Evolutionary conservation across 83 land plant genomes (phyloP).

Genomic region (Diphasiastrum complanatum): DNA sequence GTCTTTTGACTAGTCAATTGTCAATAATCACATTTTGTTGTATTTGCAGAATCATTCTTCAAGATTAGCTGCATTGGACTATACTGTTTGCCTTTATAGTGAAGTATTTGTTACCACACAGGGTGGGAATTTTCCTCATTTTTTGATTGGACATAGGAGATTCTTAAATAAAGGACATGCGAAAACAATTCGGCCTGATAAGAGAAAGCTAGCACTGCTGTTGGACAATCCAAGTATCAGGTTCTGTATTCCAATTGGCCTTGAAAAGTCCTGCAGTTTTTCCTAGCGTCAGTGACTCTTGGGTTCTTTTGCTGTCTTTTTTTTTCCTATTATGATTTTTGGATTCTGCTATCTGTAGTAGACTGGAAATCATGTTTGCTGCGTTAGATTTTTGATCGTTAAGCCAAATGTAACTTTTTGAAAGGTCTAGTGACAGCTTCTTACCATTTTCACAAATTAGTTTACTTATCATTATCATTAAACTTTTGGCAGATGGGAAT

Average conservation of each 20-base stretch:
- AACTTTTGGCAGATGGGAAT: slow-evolving; percentile 94
- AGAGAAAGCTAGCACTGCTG: slow-evolving; percentile 69
- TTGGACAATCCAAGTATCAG: slow-evolving; percentile 78
- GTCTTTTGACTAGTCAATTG: too few relatives aligned
- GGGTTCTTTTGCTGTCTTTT: background rate
- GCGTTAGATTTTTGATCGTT: background rate
- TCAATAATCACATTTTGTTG: too few relatives aligned
- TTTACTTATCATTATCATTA: background rate
- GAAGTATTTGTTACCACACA: slow-evolving; percentile 99
- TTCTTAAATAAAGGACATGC: slow-evolving; percentile 84
- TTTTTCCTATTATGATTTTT: background rate
- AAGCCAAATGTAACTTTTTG: too few relatives aligned
- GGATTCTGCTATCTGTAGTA: background rate
- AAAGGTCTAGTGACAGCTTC: too few relatives aligned
- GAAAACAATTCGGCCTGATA: slow-evolving; percentile 88
- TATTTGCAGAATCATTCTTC: slow-evolving; percentile 79
- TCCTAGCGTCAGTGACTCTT: background rate
- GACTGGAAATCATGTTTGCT: background rate
- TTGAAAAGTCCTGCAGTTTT: background rate
- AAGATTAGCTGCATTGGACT: slow-evolving; percentile 95
- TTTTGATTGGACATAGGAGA: slow-evolving; percentile 95
- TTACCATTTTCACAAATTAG: background rate
- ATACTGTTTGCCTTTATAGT: slow-evolving; percentile 90
- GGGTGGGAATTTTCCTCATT: slow-evolving; percentile 98
- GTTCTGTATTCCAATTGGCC: slow-evolving; percentile 21